A percentile compares a stretch with the other conserved stretches of the same genome.
These are phyloP conservation scores for Domatiomyces globalis DNA, from an alignment of 2,329 filamentous ascomycete genomes.

Conservation along the genomic window DNA sequence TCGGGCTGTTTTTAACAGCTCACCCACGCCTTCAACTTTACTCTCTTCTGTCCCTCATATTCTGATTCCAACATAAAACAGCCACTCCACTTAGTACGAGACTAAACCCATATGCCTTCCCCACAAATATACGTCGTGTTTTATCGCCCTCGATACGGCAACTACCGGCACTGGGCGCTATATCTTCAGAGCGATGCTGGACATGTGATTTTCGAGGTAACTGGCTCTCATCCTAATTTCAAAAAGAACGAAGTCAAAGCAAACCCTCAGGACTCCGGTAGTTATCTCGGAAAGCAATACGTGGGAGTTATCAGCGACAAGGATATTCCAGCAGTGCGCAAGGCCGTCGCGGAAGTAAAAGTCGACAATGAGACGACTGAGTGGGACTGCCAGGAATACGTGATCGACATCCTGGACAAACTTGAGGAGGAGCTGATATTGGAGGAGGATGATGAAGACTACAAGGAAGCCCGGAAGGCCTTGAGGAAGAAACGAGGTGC, in stretches of 20 bases:
- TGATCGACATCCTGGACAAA: slow-evolving; percentile 15
- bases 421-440: slow-evolving; percentile 13
- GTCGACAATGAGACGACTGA: slow-evolving; percentile 17
- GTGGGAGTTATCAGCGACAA: slow-evolving; percentile 5
- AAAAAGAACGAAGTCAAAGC: slow-evolving; percentile 4
- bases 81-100: too few relatives aligned
- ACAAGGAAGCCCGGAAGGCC: slow-evolving; percentile 8
- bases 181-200: slow-evolving; percentile 11
- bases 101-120: too few relatives aligned
- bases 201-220: slow-evolving; percentile 16
- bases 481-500: slow-evolving; percentile 9
- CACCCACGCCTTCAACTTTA: too few relatives aligned
- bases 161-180: slow-evolving; percentile 18
- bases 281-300: slow-evolving; percentile 7
- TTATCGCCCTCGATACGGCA: slow-evolving; percentile 15
- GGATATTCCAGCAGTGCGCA: slow-evolving; percentile 6
- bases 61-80: too few relatives aligned
- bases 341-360: slow-evolving; percentile 3
- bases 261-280: slow-evolving; percentile 6
- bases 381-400: slow-evolving; percentile 20
- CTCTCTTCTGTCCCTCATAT: too few relatives aligned
- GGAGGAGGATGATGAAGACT: slow-evolving; percentile 10
- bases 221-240: slow-evolving; percentile 15
- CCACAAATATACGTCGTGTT: slow-evolving; percentile 4
- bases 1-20: too few relatives aligned